phyloP scores from a whole-genome alignment of 1,139 yeast genomes.

The Candida smagusa region DNA sequence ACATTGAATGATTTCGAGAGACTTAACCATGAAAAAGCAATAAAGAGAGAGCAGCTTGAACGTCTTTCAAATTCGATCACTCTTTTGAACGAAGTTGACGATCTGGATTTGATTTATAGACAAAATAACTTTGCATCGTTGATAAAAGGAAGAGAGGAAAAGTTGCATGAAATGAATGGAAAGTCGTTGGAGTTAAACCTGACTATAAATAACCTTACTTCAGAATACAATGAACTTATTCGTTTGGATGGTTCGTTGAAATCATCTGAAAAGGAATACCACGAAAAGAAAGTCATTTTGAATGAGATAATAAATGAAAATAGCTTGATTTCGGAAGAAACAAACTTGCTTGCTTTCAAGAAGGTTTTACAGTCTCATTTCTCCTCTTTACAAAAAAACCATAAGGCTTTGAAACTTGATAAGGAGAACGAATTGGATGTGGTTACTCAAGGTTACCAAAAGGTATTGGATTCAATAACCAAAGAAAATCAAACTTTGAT shows the following conservation, averaged over 20 bases:
- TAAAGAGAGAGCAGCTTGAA: conserved; percentile 46
- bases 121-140: conserved; percentile 53
- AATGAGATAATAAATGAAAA: conserved; percentile 8
- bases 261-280: conserved; percentile 41
- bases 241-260: conserved; percentile 62
- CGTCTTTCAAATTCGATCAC: conserved; percentile 47
- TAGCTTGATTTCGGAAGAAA: conserved; percentile 2
- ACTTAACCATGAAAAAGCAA: conserved; percentile 43
- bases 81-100: conserved; percentile 41
- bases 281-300: conserved; percentile 21
- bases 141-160: conserved; percentile 9
- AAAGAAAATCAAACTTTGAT: conserved; percentile 40
- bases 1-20: conserved; percentile 64
- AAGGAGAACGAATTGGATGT: conserved; percentile 8
- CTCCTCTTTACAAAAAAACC: conserved; percentile 4
- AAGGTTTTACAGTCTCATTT: conserved; percentile 1
- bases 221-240: conserved; percentile 37
- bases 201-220: conserved; percentile 20
- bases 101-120: conserved; percentile 47
- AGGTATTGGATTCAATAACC: conserved; percentile 30
- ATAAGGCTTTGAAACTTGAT: conserved; percentile 4
- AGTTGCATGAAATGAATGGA: conserved; percentile 31
- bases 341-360: conserved; percentile 5
- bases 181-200: conserved; percentile 14
- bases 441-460: conserved; percentile 10